Conservation (phyloP, 352 stramenopile genomes). For the Globisporangium alternatum region DNA sequence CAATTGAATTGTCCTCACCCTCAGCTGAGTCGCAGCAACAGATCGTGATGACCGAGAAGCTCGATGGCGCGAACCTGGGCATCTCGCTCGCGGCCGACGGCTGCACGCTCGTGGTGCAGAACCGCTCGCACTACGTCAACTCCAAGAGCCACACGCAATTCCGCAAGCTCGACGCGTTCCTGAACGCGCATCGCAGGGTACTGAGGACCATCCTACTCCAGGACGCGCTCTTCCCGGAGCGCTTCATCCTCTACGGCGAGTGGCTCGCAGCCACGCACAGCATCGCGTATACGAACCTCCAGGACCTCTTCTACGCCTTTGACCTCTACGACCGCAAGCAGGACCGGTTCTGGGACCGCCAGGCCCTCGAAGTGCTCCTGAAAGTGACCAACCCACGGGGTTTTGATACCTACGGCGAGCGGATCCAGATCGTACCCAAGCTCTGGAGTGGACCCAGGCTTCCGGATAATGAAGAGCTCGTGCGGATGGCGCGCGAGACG, state of each 20-base stretch:
- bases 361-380: slow-evolving; percentile 30
- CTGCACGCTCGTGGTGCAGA: slow-evolving; percentile 63
- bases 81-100: slow-evolving; percentile 54
- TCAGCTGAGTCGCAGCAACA: slow-evolving; percentile 4
- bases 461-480: slow-evolving; percentile 27
- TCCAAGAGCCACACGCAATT: slow-evolving; percentile 68
- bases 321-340: slow-evolving; percentile 70
- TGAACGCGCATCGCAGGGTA: slow-evolving; percentile 34
- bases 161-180: slow-evolving; percentile 53
- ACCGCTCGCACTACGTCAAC: slow-evolving; percentile 69
- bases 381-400: slow-evolving; percentile 3
- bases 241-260: slow-evolving; percentile 80
- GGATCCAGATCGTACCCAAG: slow-evolving; percentile 42
- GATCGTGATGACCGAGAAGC: slow-evolving; percentile 75
- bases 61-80: slow-evolving; percentile 85
- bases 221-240: slow-evolving; percentile 51
- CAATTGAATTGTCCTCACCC: neutral
- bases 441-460: slow-evolving; percentile 36
- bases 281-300: slow-evolving; percentile 66
- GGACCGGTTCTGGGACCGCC: slow-evolving; percentile 41
- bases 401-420: neutral
- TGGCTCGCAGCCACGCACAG: slow-evolving; percentile 81
- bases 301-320: slow-evolving; percentile 75
- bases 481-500: slow-evolving; percentile 36
- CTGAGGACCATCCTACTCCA: slow-evolving; percentile 45